These are phyloP conservation scores for Santalum album DNA, from an alignment of 164 flowering plant species.

Conservation along the genomic window DNA sequence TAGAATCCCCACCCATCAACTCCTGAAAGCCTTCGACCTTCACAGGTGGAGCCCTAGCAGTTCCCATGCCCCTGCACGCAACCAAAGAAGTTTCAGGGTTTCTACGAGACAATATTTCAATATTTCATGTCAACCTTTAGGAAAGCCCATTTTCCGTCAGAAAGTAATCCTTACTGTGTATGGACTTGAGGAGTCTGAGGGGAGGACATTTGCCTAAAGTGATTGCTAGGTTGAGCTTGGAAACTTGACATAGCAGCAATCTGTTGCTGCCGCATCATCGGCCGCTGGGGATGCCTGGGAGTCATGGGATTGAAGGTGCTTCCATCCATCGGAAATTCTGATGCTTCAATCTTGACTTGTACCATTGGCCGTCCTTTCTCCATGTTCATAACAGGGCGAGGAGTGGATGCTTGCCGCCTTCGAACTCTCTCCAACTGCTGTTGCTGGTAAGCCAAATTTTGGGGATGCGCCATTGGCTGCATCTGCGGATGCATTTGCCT, in stretches of 20 bases:
- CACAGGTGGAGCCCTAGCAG: constrained; percentile 81
- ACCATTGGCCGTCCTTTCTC: constrained; percentile 61
- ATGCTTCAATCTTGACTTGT: constrained; percentile 73
- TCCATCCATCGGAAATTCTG: constrained; percentile 58
- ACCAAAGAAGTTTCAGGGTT: constrained; percentile 5
- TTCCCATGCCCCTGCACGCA: constrained; percentile 47
- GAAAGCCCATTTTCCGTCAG: neutral
- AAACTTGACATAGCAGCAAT: constrained; percentile 50
- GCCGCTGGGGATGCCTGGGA: constrained; percentile 46
- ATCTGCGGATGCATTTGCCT: constrained; percentile 70
- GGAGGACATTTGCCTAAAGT: constrained; percentile 57
- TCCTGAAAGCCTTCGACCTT: constrained; percentile 98
- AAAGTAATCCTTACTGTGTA: constrained; percentile 40
- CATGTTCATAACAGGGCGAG: constrained; percentile 45
- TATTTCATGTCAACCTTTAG: neutral
- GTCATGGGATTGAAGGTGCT: constrained; percentile 33
- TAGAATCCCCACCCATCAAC: constrained; percentile 89
- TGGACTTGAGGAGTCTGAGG: constrained; percentile 68
- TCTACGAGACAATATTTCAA: neutral
- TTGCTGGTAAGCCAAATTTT: constrained; percentile 56
- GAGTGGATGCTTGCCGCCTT: constrained; percentile 41
- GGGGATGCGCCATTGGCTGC: constrained; percentile 61
- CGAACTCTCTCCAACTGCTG: constrained; percentile 56
- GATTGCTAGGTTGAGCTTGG: constrained; percentile 45
- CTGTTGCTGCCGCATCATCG: constrained; percentile 56